Conservation (phyloP, 768 basidiomycete genomes). For the Chalciporus piperatus region DNA sequence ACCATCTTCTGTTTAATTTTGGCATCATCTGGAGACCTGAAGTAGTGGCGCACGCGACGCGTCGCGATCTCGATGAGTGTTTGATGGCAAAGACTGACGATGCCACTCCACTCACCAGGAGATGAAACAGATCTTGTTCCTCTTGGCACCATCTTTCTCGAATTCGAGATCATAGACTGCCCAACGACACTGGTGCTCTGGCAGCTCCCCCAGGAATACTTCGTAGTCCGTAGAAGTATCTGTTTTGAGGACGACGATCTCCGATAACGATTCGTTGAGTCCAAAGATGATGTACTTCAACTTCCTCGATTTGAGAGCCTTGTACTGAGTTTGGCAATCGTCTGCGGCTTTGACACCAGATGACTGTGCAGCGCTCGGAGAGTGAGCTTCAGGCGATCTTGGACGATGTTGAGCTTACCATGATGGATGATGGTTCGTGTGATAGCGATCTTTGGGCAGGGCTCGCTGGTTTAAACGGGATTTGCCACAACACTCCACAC, state of each 20-base stretch:
- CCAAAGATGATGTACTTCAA: slow-evolving; percentile 81
- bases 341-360: slow-evolving; percentile 47
- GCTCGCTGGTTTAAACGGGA: slow-evolving; percentile 1
- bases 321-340: slow-evolving; percentile 41
- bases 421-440: slow-evolving; percentile 4
- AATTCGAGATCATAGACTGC: slow-evolving; percentile 93
- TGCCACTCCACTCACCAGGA: slow-evolving; percentile 73
- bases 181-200: slow-evolving; percentile 75
- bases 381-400: background rate
- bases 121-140: slow-evolving; percentile 84
- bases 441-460: slow-evolving; percentile 13
- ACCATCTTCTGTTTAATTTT: slow-evolving; percentile 93
- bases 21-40: slow-evolving; percentile 83
- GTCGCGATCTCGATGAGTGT: background rate
- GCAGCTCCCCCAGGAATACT: slow-evolving; percentile 69
- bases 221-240: slow-evolving; percentile 58
- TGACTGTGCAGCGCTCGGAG: slow-evolving; percentile 16
- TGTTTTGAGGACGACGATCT: slow-evolving; percentile 76
- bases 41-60: background rate
- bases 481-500: background rate
- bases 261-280: slow-evolving; percentile 56
- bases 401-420: slow-evolving; percentile 21
- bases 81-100: background rate
- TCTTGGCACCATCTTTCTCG: slow-evolving; percentile 63
- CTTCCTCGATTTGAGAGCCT: slow-evolving; percentile 41